phyloP scores from a whole-genome alignment of 805 yeast genomes.

The Metschnikowia shivogae region DNA sequence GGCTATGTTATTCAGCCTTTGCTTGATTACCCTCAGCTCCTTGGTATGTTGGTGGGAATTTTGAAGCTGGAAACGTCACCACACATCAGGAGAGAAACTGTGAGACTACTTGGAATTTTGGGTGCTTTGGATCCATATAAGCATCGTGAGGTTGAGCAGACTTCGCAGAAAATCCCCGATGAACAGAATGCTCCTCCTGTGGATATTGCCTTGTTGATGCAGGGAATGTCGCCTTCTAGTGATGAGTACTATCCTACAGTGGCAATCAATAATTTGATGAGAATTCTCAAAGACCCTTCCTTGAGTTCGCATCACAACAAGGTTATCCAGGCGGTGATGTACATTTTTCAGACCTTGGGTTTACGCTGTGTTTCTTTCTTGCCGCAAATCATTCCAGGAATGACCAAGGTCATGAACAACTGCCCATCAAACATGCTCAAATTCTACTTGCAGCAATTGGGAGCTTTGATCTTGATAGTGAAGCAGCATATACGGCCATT shows the following conservation, averaged over 20 bases:
- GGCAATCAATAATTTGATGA: constrained; percentile 80
- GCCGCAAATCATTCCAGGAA: constrained; percentile 83
- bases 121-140: constrained; percentile 98
- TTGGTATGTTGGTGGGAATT: constrained; percentile 77
- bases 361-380: constrained; percentile 85
- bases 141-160: constrained; percentile 84
- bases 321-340: constrained; percentile 90
- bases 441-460: constrained; percentile 84
- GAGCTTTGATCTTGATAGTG: constrained; percentile 74
- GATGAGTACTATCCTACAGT: constrained; percentile 96
- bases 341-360: constrained; percentile 85
- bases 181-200: constrained; percentile 88
- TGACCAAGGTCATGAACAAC: constrained; percentile 75
- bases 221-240: constrained; percentile 86
- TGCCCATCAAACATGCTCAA: constrained; percentile 78
- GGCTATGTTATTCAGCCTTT: constrained; percentile 95
- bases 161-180: constrained; percentile 48
- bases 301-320: constrained; percentile 82
- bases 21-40: constrained; percentile 82
- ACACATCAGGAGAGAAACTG: constrained; percentile 78
- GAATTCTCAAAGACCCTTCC: constrained; percentile 79
- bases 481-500: constrained; percentile 87
- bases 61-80: constrained; percentile 76
- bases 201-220: constrained; percentile 86
- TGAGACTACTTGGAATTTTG: constrained; percentile 80